A percentile compares a stretch with the other conserved stretches of the same genome.
phyloP scores from a whole-genome alignment of 192 early-diverging fungal genomes.

The Dissophora globulifera region DNA sequence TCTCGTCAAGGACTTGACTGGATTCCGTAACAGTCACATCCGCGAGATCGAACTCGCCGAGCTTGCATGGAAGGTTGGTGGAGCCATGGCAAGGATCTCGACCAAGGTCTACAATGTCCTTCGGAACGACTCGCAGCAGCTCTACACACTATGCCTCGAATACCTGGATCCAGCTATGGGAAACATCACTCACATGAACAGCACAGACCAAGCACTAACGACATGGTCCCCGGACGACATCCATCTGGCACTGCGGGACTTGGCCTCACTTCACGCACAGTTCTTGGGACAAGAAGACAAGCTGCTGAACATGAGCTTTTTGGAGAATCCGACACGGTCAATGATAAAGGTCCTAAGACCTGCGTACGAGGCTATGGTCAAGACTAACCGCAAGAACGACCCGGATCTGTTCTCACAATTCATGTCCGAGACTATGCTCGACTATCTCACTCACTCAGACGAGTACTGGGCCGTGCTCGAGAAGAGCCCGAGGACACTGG shows the following conservation, averaged over 20 bases:
- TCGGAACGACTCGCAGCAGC: constrained; percentile 41
- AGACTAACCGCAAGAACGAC: constrained; percentile 27
- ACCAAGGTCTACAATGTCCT: constrained; percentile 53
- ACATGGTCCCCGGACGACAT: constrained; percentile 36
- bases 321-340: constrained; percentile 42
- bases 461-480: constrained; percentile 39
- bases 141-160: constrained; percentile 48
- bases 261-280: constrained; percentile 47
- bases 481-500: constrained; percentile 38
- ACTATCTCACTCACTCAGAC: constrained; percentile 37
- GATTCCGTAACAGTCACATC: constrained; percentile 49
- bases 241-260: constrained; percentile 25
- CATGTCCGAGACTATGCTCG: constrained; percentile 26
- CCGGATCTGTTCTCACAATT: constrained; percentile 21
- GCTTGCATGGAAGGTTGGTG: constrained; percentile 30
- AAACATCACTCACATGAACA: constrained; percentile 48
- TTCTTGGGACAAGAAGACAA: constrained; percentile 33
- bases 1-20: constrained; percentile 45
- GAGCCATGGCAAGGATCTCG: constrained; percentile 38
- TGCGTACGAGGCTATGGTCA: constrained; percentile 43
- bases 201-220: constrained; percentile 18
- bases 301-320: constrained; percentile 31
- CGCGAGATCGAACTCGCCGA: constrained; percentile 48
- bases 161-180: constrained; percentile 28
- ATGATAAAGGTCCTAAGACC: constrained; percentile 33